Base-by-base conservation (phyloP, 306 rosid species). In the Malus orientalis region DNA sequence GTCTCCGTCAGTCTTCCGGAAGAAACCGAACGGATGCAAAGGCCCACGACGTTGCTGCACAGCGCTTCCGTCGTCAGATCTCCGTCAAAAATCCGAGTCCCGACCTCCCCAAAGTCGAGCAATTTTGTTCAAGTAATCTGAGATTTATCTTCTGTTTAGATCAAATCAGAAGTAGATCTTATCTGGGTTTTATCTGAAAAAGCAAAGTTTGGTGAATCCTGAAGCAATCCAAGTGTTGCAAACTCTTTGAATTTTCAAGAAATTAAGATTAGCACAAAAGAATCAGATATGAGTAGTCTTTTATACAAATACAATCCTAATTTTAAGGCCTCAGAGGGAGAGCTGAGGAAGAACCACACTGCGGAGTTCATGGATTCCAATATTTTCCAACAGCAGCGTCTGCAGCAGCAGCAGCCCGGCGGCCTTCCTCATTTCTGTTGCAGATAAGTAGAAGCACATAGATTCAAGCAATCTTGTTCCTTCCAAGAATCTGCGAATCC, bases 241-340 rank as follows among this genome's bases (percentile, higher is more conserved):
- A 11, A 15, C 3, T 18, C 19, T 58, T 74, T 47, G 62, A 81
- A 53, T 15, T 61, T 40, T 10, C 19, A 2, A 30, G 8, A 6
- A 51, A 25, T 13, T 40, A 8, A 61, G 55, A 25, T 62, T 27
- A 40, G 23, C 32, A 1, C 22, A 22, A 16, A 40, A 45, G 18
- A 68, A 49, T 77, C 75, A 72, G 55, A 12, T 44, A 92, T 88
- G 97, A 85, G 97, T 76, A 83, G 97, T 79, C 81, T 85, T 78
- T 57, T 89, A 63, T 83, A 83, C 66, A 61, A 61, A 27, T 27
- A 27, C 79, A 66, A 85, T 81, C 81, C 86, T 10, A 57, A 80
- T 74, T 72, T 85, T 9, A 85, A 76, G 49, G 82, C 61, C 62
- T 74, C 84, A 4, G 78, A 85, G 70, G 87, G 51, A 44, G 91